Evolutionary conservation across 1,284 basidiomycete genomes (phyloP), one percentile per base, ranked within the genome.

Genomic region (Albatrellus sp.): DNA sequence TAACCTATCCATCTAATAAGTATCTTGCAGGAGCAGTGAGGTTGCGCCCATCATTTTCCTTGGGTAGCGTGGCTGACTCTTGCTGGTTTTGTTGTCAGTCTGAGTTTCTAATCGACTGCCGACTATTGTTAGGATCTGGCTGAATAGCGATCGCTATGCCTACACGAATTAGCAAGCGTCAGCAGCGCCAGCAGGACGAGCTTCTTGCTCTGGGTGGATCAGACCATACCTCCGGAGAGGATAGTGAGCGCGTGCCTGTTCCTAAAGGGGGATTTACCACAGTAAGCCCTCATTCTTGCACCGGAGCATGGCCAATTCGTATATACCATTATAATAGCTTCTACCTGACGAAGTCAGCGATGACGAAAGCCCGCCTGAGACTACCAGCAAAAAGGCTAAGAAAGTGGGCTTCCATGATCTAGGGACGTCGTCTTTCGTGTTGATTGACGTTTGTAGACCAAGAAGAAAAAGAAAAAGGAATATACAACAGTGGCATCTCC

Each of bases 101-200:
- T n/a, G n/a, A n/a, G n/a, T n/a, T n/a, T n/a, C n/a, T n/a, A n/a
- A n/a, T n/a, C n/a, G n/a, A n/a, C n/a, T n/a, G n/a, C n/a, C n/a
- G n/a, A n/a, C n/a, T n/a, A n/a, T n/a, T n/a, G n/a, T n/a, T n/a
- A n/a, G n/a, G n/a, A n/a, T n/a, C 24, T 24, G 24, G 3, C 7
- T 24, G 24, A 24, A 24, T 16, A 38, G 24, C 8, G 37, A 19
- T 11, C 24, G 9, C 10, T 0, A 84, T 86, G 82, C 67, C 82
- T 48, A 76, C 80, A 28, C 69, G 82, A 50, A 63, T 81, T n/a
- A 92, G 77, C 64, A 93, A 90, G 62, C 71, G 90, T 40, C 89
- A 92, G 58, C 80, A 90, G 54, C 67, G 90, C 37, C 88, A 90
- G 56, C 69, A 78, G 17, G 86, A 90, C 49, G 88, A 92, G 56